Evolutionary conservation across 1,139 yeast genomes (phyloP).

Genomic region (Yamadazyma conglobata): DNA sequence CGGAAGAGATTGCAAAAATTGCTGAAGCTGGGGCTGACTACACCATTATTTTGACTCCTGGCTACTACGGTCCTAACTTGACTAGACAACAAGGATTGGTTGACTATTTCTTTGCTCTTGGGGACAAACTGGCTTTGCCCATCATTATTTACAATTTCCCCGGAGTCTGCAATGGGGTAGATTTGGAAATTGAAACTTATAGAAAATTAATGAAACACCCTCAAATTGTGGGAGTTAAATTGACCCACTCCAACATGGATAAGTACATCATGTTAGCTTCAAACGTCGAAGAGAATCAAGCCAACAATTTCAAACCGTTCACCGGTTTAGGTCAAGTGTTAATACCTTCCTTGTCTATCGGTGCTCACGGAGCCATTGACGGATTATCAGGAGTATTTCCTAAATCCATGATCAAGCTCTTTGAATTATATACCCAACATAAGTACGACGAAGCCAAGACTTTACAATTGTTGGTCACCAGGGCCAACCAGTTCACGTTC

Average conservation of each 20-base stretch:
- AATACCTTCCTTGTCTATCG: slow-evolving; percentile 41
- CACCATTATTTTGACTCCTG: slow-evolving; percentile 29
- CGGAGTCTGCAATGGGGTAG: slow-evolving; percentile 38
- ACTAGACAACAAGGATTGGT: slow-evolving; percentile 32
- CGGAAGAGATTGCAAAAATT: slow-evolving; percentile 25
- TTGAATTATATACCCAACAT: slow-evolving; percentile 22
- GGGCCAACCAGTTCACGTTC: slow-evolving; percentile 38
- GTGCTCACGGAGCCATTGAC: slow-evolving; percentile 45
- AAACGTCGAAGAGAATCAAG: slow-evolving; percentile 22
- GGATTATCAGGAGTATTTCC: slow-evolving; percentile 44
- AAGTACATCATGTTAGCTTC: slow-evolving; percentile 36
- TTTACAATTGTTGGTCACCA: slow-evolving; percentile 36
- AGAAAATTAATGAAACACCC: slow-evolving; percentile 27
- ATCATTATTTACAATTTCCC: slow-evolving; percentile 36
- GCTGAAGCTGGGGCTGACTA: slow-evolving; percentile 32
- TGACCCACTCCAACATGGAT: slow-evolving; percentile 40
- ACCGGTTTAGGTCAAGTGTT: slow-evolving; percentile 50
- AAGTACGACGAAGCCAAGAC: slow-evolving; percentile 35
- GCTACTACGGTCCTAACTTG: slow-evolving; percentile 32
- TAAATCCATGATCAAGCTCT: slow-evolving; percentile 35
- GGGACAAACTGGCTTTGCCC: slow-evolving; percentile 29
- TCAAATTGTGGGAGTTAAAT: slow-evolving; percentile 35
- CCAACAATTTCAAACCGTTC: slow-evolving; percentile 35
- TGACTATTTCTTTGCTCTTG: slow-evolving; percentile 29
- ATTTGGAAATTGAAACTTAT: slow-evolving; percentile 33